phyloP scores from a whole-genome alignment of 208 protist genomes.

The Leishmania amazonensis region DNA sequence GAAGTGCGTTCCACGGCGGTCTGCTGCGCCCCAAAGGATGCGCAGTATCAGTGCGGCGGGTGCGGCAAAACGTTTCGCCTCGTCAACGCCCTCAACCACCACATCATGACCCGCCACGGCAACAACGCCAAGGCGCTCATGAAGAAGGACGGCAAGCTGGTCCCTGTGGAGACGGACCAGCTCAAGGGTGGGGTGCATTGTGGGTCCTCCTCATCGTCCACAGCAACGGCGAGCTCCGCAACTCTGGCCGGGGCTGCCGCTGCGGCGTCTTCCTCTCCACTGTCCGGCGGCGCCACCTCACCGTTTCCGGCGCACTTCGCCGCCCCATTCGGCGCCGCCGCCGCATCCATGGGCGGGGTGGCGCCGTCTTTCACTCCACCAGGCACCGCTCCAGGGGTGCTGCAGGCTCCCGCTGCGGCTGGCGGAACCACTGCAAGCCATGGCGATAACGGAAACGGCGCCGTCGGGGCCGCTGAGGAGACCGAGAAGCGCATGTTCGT shows the following conservation, averaged over 20 bases:
- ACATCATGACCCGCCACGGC: conserved; percentile 87
- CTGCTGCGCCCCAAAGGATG: conserved; percentile 16
- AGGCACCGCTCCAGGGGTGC: too few species aligned
- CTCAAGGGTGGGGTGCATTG: conserved; percentile 12
- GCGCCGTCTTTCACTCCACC: neutral
- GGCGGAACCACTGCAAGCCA: conserved; percentile 6
- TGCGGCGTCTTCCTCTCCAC: neutral
- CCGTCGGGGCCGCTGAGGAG: conserved; percentile 30
- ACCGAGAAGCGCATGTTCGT: conserved; percentile 64
- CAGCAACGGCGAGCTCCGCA: conserved; percentile 9
- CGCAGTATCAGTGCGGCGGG: conserved; percentile 75
- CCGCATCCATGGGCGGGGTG: neutral
- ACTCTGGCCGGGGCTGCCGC: conserved; percentile 2
- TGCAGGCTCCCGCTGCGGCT: neutral
- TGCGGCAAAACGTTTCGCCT: conserved; percentile 89
- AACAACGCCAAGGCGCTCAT: conserved; percentile 72
- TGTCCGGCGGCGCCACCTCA: neutral
- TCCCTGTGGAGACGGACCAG: conserved; percentile 39
- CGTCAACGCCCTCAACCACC: conserved; percentile 87
- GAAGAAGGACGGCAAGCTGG: conserved; percentile 54
- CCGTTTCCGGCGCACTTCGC: conserved; percentile 30
- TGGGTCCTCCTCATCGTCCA: neutral
- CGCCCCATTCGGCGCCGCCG: conserved; percentile 24
- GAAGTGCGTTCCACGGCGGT: conserved; percentile 25
- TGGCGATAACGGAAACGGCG: neutral